Conservation (phyloP, 108 stramenopile species). For the Schizochytrium sp. region DNA sequence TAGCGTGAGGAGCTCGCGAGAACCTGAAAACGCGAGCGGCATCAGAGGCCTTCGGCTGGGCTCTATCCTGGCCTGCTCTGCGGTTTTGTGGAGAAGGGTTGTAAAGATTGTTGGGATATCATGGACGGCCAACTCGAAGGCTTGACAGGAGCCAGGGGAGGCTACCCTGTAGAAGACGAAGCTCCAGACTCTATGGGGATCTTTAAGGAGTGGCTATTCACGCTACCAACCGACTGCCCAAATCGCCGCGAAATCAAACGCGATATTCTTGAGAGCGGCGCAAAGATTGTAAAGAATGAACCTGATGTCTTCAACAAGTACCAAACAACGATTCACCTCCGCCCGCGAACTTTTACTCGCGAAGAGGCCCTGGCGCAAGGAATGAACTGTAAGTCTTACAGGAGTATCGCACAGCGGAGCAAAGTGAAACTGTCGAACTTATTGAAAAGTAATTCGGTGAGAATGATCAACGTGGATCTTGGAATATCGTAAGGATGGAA, state of each 20-base stretch:
- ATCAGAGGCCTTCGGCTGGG: no score
- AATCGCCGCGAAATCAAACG: neutral
- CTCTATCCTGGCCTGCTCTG: no score
- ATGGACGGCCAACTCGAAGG: no score
- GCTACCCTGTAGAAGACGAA: no score
- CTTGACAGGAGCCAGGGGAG: no score
- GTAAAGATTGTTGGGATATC: no score
- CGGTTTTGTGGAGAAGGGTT: no score
- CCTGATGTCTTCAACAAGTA: slow-evolving; percentile 7
- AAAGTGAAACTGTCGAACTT: neutral
- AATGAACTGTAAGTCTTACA: neutral
- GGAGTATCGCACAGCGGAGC: no score
- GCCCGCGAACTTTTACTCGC: slow-evolving; percentile 32
- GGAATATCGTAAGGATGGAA: neutral
- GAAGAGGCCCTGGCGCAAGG: slow-evolving; percentile 16
- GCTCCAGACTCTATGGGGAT: neutral
- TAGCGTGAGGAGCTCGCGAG: no score
- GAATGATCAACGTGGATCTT: neutral
- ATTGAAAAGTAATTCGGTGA: neutral
- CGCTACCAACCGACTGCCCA: neutral
- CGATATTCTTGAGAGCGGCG: slow-evolving; percentile 4
- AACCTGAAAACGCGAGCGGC: no score
- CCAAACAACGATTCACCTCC: slow-evolving; percentile 18
- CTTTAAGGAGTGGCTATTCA: slow-evolving; percentile 33
- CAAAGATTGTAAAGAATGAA: neutral